phyloP scores from a whole-genome alignment of 2,329 filamentous ascomycete species.

The Aureobasidium namibiae region DNA sequence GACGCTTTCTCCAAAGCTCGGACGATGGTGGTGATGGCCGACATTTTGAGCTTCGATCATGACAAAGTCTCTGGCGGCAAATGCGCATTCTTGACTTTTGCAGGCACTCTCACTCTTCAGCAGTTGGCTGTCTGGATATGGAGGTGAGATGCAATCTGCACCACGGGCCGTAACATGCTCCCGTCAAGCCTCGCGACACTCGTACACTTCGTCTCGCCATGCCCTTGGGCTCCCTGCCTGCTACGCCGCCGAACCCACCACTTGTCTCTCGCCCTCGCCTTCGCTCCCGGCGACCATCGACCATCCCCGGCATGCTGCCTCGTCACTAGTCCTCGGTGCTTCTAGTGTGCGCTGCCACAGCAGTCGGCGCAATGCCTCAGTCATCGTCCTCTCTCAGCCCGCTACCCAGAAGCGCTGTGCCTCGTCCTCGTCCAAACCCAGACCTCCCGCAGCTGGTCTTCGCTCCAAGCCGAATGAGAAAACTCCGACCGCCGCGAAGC shows the following conservation, averaged over 20 bases:
- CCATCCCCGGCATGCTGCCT: background rate
- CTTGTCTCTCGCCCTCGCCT: background rate
- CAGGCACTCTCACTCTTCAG: background rate
- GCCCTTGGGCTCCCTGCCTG: background rate
- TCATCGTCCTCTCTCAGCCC: background rate
- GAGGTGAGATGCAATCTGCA: constrained; percentile 11
- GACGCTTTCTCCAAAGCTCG: constrained; percentile 1
- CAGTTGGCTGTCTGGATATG: constrained; percentile 5
- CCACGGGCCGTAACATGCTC: constrained; percentile 4
- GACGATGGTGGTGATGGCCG: background rate
- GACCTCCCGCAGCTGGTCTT: background rate
- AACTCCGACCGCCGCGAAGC: background rate
- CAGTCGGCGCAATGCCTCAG: background rate
- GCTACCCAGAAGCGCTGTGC: background rate
- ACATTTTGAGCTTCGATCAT: background rate
- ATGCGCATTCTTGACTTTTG: background rate
- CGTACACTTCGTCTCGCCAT: background rate
- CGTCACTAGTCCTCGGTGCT: background rate
- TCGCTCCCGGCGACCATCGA: background rate
- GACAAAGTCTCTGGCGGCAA: background rate
- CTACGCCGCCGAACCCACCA: background rate
- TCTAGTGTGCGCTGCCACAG: background rate
- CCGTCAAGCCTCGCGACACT: background rate
- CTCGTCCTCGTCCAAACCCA: constrained; percentile 1
- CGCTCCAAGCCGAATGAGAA: background rate